phyloP scores from a whole-genome alignment of 1,139 yeast genomes.

The Groenewaldozyma auringiensis region DNA sequence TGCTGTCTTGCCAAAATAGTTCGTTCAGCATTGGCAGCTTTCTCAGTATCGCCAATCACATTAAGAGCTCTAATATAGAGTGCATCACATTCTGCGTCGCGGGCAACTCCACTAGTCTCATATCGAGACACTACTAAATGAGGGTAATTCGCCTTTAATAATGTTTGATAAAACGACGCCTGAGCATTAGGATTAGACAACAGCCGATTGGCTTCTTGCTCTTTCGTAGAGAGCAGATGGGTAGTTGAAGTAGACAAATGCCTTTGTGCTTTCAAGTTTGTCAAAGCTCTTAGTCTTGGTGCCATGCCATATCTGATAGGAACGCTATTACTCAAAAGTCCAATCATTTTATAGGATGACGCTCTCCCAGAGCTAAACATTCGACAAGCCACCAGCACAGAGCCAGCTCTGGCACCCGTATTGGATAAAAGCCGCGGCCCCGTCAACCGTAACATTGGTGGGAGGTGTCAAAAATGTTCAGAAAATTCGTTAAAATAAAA shows the following conservation, averaged over 20 bases:
- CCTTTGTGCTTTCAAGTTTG: neutral
- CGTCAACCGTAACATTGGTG: too few relatives aligned
- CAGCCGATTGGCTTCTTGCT: slow-evolving; percentile 73
- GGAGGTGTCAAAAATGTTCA: too few relatives aligned
- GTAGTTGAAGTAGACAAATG: slow-evolving; percentile 1
- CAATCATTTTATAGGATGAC: neutral
- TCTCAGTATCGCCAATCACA: slow-evolving; percentile 66
- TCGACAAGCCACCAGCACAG: neutral
- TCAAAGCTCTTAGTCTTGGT: too few relatives aligned
- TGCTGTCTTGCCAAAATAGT: slow-evolving; percentile 15
- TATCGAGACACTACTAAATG: slow-evolving; percentile 87
- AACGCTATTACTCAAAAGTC: neutral
- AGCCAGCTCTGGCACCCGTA: neutral
- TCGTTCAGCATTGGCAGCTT: slow-evolving; percentile 51
- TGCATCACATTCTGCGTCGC: slow-evolving; percentile 67
- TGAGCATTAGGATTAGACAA: slow-evolving; percentile 61
- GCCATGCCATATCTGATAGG: neutral
- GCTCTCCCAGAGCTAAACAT: neutral
- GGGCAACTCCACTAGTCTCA: slow-evolving; percentile 85
- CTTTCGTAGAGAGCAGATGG: slow-evolving; percentile 33
- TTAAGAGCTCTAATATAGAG: slow-evolving; percentile 74
- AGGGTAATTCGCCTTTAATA: slow-evolving; percentile 76
- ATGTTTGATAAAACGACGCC: slow-evolving; percentile 68
- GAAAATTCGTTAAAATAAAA: too few relatives aligned
- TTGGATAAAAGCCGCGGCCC: too few relatives aligned